Conservation (phyloP, 495 filamentous ascomycete genomes). For the Podospora didyma region DNA sequence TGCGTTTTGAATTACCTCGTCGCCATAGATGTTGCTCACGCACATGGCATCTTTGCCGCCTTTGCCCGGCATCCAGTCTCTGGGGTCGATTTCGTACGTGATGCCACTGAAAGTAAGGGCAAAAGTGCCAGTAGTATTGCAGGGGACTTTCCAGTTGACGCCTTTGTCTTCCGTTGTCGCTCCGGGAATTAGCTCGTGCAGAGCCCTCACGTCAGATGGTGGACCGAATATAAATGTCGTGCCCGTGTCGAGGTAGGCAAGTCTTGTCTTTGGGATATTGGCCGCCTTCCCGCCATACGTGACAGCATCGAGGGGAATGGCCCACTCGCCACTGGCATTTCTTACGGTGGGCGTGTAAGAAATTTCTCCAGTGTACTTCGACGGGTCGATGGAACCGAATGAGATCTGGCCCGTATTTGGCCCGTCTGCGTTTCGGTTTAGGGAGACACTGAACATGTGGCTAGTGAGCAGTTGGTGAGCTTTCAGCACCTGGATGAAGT, state of each 20-base stretch:
- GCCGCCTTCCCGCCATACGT: constrained; percentile 52
- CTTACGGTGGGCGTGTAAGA: constrained; percentile 51
- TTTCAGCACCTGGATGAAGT: constrained; percentile 60
- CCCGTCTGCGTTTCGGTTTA: constrained; percentile 60
- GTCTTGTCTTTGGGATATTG: constrained; percentile 40
- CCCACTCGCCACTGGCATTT: constrained; percentile 52
- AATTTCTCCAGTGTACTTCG: constrained; percentile 62
- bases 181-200: constrained; percentile 65
- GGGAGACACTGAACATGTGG: constrained; percentile 64
- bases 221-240: constrained; percentile 73
- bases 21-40: constrained; percentile 60
- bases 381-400: constrained; percentile 65
- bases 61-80: constrained; percentile 62
- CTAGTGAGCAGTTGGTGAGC: constrained; percentile 51
- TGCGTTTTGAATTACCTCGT: constrained; percentile 36
- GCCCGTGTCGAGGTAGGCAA: constrained; percentile 76
- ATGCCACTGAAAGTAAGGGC: constrained; percentile 39
- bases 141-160: constrained; percentile 65
- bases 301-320: constrained; percentile 61
- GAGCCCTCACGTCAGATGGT: constrained; percentile 53
- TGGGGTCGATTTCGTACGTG: constrained; percentile 59
- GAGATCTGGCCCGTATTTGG: constrained; percentile 69
- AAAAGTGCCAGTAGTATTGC: constrained; percentile 50
- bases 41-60: constrained; percentile 46
- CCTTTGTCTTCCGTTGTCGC: constrained; percentile 39